Percentiles rank a stretch among this genome's conserved stretches.
These are phyloP conservation scores for Ambrosia hybrid DNA, from an alignment of 140 eudicot species.

Conservation along the genomic window DNA sequence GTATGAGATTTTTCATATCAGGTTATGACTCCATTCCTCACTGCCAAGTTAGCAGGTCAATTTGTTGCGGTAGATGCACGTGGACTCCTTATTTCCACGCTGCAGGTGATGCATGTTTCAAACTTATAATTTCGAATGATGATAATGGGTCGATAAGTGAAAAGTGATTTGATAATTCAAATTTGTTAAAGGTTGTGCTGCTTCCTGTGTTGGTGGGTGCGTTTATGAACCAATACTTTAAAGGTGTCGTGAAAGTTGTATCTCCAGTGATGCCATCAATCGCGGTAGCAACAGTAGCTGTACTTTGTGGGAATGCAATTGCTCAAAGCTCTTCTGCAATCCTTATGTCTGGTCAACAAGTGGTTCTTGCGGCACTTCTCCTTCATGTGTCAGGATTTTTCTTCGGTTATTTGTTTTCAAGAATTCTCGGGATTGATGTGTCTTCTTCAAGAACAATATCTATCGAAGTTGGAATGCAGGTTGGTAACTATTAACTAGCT, in stretches of 20 bases:
- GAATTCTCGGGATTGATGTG: constrained; percentile 60
- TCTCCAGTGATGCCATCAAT: constrained; percentile 88
- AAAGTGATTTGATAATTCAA: background rate
- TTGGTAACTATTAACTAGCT: constrained; percentile 11
- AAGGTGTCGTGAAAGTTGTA: constrained; percentile 58
- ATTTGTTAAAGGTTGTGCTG: constrained; percentile 62
- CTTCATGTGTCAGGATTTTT: constrained; percentile 77
- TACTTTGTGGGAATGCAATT: constrained; percentile 93
- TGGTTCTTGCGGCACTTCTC: constrained; percentile 63
- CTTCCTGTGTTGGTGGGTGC: constrained; percentile 96
- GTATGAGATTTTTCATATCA: constrained; percentile 22
- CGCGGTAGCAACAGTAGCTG: constrained; percentile 90
- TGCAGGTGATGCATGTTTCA: constrained; percentile 55
- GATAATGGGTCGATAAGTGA: background rate
- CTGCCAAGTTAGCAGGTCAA: constrained; percentile 89
- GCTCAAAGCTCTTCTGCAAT: constrained; percentile 90
- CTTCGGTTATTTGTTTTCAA: constrained; percentile 78
- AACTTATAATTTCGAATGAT: background rate
- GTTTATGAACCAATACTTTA: constrained; percentile 79
- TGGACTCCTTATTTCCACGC: constrained; percentile 75
- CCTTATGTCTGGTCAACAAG: constrained; percentile 80
- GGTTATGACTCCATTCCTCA: constrained; percentile 92
- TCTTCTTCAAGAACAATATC: constrained; percentile 83
- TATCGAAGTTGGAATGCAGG: constrained; percentile 99
- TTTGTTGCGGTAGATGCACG: constrained; percentile 86